Base-by-base conservation (phyloP, 2,329 filamentous ascomycete genomes). In the Talaromyces sp. region DNA sequence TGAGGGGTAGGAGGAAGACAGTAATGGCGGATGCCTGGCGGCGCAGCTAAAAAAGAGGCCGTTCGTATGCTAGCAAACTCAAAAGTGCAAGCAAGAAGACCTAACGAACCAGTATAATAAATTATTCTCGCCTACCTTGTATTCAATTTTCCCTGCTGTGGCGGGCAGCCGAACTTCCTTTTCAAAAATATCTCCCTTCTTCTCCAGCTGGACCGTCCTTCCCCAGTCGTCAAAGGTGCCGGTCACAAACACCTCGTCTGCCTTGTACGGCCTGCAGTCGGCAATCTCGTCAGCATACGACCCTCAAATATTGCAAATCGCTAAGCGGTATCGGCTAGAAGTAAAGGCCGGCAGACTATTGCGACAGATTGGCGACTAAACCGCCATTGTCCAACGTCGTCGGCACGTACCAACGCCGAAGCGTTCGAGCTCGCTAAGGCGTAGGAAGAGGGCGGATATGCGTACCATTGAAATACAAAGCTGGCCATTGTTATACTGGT, bases 181-280 rank as follows among this genome's bases (percentile, higher is more conserved):
- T 78, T 89, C 83, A 77, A 96, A 96, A 66, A 76, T 75, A 56
- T 87, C 82, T 73, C 85, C 89, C 47, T 87, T 83, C 79, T 91
- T 92, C 55, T 92, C 87, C 62, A 99, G 85, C 81, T 90, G 86
- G 75, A 94, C 86, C 61, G 87, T 92, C 83, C 95, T 94, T 68
- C 85, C 84, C 95, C 95, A 99, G 80, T 91, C 85, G 79, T 98
- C 94, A 75, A 98, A 98, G 65, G 91, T 94, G 74, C 95, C 95
- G 47, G 94, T 98, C 69, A 98, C 95, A 78, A 89, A 94, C 76
- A 98, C 94, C 74, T 96, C 90, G 68, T 88, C 84, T 74, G 90
- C 93, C 69, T 87, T 82, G 76, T 95, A 88, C 73, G 89, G 87
- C 94, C 94, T 97, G 78, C 68, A 42, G 42, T 36, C 36, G 51